phyloP scores from a whole-genome alignment of 441 rosid genomes.

The Brassica balearica region DNA sequence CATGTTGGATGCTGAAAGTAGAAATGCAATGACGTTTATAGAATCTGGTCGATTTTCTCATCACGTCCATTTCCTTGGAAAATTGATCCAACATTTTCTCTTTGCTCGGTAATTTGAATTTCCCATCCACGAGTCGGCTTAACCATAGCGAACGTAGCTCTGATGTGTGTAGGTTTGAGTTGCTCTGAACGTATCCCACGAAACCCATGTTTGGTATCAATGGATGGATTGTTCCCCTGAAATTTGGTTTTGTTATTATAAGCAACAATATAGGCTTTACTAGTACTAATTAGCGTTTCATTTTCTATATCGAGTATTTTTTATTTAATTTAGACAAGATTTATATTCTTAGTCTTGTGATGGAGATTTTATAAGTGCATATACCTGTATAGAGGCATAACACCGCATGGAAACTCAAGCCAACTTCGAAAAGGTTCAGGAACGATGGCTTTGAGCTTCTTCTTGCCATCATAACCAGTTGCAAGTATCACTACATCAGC shows the following conservation, averaged over 20 bases:
- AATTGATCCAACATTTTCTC: constrained; percentile 66
- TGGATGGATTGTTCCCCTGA: constrained; percentile 91
- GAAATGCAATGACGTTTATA: constrained; percentile 86
- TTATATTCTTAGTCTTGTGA: not conserved
- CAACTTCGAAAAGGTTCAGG: constrained; percentile 77
- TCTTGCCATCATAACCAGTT: constrained; percentile 85
- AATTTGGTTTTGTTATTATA: not conserved
- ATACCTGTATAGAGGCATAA: constrained; percentile 85
- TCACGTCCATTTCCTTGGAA: constrained; percentile 62
- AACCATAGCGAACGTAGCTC: constrained; percentile 87
- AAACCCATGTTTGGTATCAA: constrained; percentile 92
- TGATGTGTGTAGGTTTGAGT: constrained; percentile 74
- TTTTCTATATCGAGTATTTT: not conserved
- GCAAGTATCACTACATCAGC: constrained; percentile 88
- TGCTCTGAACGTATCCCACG: constrained; percentile 80
- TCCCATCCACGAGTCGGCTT: constrained; percentile 55
- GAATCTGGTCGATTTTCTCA: constrained; percentile 68
- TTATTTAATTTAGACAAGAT: not conserved
- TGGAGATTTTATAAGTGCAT: not conserved
- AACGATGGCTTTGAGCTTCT: constrained; percentile 71
- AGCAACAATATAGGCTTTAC: not conserved
- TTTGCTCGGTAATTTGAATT: constrained; percentile 70
- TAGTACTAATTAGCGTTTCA: not conserved
- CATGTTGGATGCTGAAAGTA: constrained; percentile 85
- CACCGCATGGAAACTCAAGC: constrained; percentile 63